A percentile compares a stretch with the other conserved stretches of the same genome.
Conservation (phyloP, 371 early-diverging fungal species). For the Lichtheimia ramosa region DNA sequence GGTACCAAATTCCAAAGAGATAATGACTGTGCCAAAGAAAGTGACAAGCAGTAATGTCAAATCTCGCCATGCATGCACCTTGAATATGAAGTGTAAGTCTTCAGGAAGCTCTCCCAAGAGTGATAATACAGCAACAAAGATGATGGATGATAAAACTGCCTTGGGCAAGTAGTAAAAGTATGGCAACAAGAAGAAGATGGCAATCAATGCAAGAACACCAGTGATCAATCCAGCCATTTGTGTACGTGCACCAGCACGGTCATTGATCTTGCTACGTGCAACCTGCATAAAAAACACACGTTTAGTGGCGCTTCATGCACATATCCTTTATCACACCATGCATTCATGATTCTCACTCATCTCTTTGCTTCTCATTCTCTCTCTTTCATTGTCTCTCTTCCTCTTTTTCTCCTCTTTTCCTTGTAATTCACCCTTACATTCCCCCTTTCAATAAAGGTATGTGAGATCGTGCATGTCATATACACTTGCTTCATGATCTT, state of each 20-base stretch:
- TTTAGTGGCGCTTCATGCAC: slow-evolving; percentile 2
- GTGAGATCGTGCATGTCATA: too few relatives aligned
- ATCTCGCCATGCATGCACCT: slow-evolving; percentile 87
- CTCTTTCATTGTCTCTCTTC: not conserved
- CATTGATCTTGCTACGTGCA: slow-evolving; percentile 87
- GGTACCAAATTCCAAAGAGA: slow-evolving; percentile 91
- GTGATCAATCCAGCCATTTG: slow-evolving; percentile 87
- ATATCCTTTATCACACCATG: not conserved
- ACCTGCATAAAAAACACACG: slow-evolving; percentile 36
- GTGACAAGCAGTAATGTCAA: slow-evolving; percentile 77
- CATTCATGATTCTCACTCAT: not conserved
- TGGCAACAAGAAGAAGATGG: slow-evolving; percentile 78
- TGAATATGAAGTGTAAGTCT: slow-evolving; percentile 80
- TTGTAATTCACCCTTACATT: too few relatives aligned
- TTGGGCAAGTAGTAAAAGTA: slow-evolving; percentile 86
- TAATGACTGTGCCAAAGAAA: slow-evolving; percentile 78
- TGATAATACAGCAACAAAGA: slow-evolving; percentile 82
- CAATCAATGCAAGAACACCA: slow-evolving; percentile 71
- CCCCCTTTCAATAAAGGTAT: too few relatives aligned
- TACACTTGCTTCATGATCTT: too few relatives aligned
- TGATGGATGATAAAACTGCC: slow-evolving; percentile 82
- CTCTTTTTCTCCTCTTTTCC: not conserved
- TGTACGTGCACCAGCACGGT: slow-evolving; percentile 85
- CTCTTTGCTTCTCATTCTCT: not conserved
- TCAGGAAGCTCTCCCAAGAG: slow-evolving; percentile 80